A percentile compares a stretch with the other conserved stretches of the same genome.
Conservation (phyloP, 805 yeast species). For the Lachancea sp. region DNA sequence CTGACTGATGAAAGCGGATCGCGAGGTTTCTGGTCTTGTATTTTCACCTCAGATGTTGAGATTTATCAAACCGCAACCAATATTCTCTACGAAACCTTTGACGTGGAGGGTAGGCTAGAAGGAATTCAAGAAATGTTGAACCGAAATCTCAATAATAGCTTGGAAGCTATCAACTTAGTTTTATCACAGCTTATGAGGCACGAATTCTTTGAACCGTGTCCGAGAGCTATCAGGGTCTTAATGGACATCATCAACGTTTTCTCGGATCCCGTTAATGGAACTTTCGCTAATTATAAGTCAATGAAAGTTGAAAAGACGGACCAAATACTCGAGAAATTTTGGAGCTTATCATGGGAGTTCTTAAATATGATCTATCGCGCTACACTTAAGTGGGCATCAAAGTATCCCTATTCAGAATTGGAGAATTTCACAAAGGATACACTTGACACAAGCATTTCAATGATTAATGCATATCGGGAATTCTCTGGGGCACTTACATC, state of each 20-base stretch:
- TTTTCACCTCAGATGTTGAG: conserved; percentile 53
- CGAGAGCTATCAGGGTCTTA: conserved; percentile 63
- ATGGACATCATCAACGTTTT: conserved; percentile 66
- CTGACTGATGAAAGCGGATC: conserved; percentile 40
- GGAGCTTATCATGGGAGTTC: conserved; percentile 71
- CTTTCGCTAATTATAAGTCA: conserved; percentile 33
- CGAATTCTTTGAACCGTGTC: conserved; percentile 62
- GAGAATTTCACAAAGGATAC: conserved; percentile 84
- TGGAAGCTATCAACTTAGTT: conserved; percentile 44
- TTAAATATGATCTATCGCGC: conserved; percentile 59
- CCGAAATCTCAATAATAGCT: conserved; percentile 38
- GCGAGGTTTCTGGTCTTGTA: conserved; percentile 66
- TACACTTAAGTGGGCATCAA: conserved; percentile 71
- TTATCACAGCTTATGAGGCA: conserved; percentile 41
- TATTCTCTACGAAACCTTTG: conserved; percentile 67
- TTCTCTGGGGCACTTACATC: conserved; percentile 36
- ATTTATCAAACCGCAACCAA: conserved; percentile 66
- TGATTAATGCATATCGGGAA: conserved; percentile 61
- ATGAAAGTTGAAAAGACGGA: conserved; percentile 23
- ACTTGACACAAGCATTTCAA: conserved; percentile 63
- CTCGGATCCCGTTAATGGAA: conserved; percentile 61
- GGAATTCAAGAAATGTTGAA: conserved; percentile 54
- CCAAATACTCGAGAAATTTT: conserved; percentile 39
- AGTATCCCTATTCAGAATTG: conserved; percentile 48
- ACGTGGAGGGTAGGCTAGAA: conserved; percentile 73